Evolutionary conservation across 2,329 filamentous ascomycete species (phyloP), one percentile per base, ranked within the genome.

Genomic region (Botryotinia narcissicola): DNA sequence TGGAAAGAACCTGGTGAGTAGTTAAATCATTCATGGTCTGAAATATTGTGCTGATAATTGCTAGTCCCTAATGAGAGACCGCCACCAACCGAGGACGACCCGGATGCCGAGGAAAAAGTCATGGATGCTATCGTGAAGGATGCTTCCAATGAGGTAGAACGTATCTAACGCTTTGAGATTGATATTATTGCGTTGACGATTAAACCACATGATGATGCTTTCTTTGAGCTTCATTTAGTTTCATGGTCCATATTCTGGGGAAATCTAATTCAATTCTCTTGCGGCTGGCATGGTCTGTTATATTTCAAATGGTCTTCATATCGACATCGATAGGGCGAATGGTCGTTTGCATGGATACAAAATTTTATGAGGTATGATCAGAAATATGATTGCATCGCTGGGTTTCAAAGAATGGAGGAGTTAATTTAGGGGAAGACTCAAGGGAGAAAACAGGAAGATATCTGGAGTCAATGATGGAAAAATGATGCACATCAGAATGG

Each of bases 1-100:
- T 94, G 88, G 86, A 92, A 90, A 80, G 82, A 87, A 37, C 90
- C 91, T 59, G 75, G 79, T 80, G 73, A 73, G 75, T 51, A 62
- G 22, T 54, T 46, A 9, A 54, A 35, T 14, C 25, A 29, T 35
- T 42, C 3, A 32, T 37, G 40, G 16, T n/a, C 37, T n/a, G 44
- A 44, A 35, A 57, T 4, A 32, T 20, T 40, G 18, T 51, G 68
- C 69, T 76, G 62, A 76, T n/a, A 8, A 42, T 12, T 12, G 14
- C n/a, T 40, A 80, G 79, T 78, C 64, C 75, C 74, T 9, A 80
- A 77, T 42, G 75, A 75, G 25, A 74, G 79, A 63, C 77, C 76
- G n/a, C 70, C 78, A 59, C 80, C 79, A 54, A 80, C 79, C 3
- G 79, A 78, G 40, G 78, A 80, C 60, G 76, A 81, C 71, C 79